Conservation (phyloP, 148 eudicot species). For the Fagopyrum tataricum region DNA sequence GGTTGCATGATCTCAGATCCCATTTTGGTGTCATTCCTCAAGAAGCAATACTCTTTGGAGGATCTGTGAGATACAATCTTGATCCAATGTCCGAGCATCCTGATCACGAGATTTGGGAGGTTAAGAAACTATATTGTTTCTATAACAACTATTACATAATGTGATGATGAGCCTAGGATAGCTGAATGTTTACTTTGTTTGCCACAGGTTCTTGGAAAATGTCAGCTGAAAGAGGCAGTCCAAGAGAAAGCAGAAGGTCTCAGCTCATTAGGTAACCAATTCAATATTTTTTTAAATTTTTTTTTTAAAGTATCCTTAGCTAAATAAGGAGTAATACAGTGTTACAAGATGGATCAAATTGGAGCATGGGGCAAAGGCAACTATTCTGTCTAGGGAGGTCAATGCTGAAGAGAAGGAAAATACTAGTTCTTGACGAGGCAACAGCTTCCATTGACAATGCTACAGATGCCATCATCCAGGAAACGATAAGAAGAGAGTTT, state of each 20-base stretch:
- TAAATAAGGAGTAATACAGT: constrained; percentile 20
- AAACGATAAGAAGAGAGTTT: constrained; percentile 45
- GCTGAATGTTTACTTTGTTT: too few species aligned
- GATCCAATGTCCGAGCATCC: constrained; percentile 33
- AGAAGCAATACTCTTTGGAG: constrained; percentile 17
- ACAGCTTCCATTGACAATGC: constrained; percentile 65
- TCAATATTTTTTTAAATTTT: neutral
- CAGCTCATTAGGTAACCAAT: constrained; percentile 31
- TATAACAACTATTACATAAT: too few species aligned
- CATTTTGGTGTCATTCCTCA: constrained; percentile 7
- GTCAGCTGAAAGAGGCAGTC: constrained; percentile 34
- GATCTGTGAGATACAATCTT: constrained; percentile 33
- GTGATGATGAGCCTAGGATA: too few species aligned
- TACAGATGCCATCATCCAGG: constrained; percentile 45
- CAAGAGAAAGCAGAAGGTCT: constrained; percentile 29
- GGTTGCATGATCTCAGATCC: constrained; percentile 13
- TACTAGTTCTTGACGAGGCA: constrained; percentile 57
- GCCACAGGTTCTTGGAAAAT: constrained; percentile 24
- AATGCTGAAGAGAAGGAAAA: constrained; percentile 37
- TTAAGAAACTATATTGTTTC: too few species aligned
- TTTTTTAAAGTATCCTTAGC: neutral
- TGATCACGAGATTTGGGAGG: constrained; percentile 36
- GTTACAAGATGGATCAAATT: constrained; percentile 49
- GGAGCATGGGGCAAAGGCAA: constrained; percentile 72
- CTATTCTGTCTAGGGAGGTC: constrained; percentile 54